A percentile compares a stretch with the other conserved stretches of the same genome.
These are phyloP conservation scores for Actinomucor elegans DNA, from an alignment of 371 early-diverging fungal genomes.

Conservation along the genomic window DNA sequence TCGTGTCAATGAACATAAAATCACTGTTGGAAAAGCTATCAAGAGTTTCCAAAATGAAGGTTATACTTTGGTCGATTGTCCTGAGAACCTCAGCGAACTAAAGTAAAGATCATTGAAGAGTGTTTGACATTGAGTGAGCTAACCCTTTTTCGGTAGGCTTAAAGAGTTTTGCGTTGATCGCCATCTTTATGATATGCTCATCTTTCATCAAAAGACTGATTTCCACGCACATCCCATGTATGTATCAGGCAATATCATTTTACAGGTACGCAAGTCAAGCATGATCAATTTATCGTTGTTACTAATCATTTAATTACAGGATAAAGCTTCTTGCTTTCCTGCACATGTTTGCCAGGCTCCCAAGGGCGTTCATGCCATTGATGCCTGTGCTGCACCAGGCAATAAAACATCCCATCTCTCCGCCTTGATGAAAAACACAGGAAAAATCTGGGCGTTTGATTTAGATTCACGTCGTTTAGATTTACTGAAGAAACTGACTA, in stretches of 20 bases:
- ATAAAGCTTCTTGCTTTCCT: slow-evolving; percentile 97
- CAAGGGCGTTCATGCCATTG: slow-evolving; percentile 75
- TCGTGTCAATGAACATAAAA: slow-evolving; percentile 72
- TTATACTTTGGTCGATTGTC: slow-evolving; percentile 50
- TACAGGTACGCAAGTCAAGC: slow-evolving; percentile 62
- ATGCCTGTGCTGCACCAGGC: slow-evolving; percentile 99
- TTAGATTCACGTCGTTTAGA: slow-evolving; percentile 78
- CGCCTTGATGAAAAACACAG: slow-evolving; percentile 83
- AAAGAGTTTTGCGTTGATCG: slow-evolving; percentile 62
- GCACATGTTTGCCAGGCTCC: slow-evolving; percentile 88
- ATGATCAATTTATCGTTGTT: background rate
- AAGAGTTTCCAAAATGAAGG: slow-evolving; percentile 62
- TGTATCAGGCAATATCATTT: slow-evolving; percentile 73
- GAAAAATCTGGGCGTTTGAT: slow-evolving; percentile 93
- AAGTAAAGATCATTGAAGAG: slow-evolving; percentile 24
- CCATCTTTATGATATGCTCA: slow-evolving; percentile 80
- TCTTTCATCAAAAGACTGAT: slow-evolving; percentile 82
- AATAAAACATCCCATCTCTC: slow-evolving; percentile 95
- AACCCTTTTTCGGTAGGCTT: slow-evolving; percentile 2
- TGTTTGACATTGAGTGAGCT: too few relatives aligned
- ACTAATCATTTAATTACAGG: too few relatives aligned
- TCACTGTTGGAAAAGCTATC: slow-evolving; percentile 69
- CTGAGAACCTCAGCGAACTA: slow-evolving; percentile 31
- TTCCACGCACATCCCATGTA: slow-evolving; percentile 80
- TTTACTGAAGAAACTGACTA: slow-evolving; percentile 71